Evolutionary conservation across 208 protist species (phyloP), one percentile per base, ranked within the genome.

Genomic region (Leishmania aethiopica): DNA sequence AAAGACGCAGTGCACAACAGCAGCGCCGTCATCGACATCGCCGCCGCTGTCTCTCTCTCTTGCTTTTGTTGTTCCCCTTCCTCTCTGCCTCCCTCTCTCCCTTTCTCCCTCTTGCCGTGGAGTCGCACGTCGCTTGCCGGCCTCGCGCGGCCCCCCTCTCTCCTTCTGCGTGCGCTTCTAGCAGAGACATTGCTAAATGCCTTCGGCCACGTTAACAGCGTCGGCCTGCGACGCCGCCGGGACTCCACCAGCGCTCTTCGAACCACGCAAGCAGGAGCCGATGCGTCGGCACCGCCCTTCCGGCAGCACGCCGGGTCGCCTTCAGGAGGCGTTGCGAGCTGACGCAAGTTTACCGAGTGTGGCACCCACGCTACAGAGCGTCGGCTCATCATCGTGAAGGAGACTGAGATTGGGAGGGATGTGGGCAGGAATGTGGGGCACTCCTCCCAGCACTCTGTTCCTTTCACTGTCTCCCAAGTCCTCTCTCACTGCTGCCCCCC

Each of bases 251-350:
- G 77, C 76, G 32, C 81, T 89, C 32, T 85, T 87, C 25, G 88
- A 89, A 75, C 88, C 88, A 2, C 62, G 73, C 35, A 84, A 86
- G 49, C 88, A 86, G 81, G 81, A 79, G 64, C 84, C 82, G 15
- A 81, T 86, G 51, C 74, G 40, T 32, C 85, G 72, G 37, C 75
- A 85, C 86, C 53, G 80, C 45, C 86, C 88, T 28, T 32, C 81
- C 57, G 35, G 81, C 47, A 72, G 80, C 73, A 78, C 67, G 7
- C 80, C 83, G 32, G 77, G 75, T 53, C 64, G 55, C 35, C 57
- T 57, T n/a, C 55, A 73, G 25, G 59, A 62, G 45, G 45, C 59
- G 40, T 79, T 59, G 57, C 71, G 66, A 60, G 57, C 57, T 5
- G 42, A 51, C 60, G 3, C 73, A 19, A 53, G 19, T 4, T 47